These are phyloP conservation scores for Fusarium decemcellulare DNA, from an alignment of 2,329 filamentous ascomycete species.

Conservation along the genomic window DNA sequence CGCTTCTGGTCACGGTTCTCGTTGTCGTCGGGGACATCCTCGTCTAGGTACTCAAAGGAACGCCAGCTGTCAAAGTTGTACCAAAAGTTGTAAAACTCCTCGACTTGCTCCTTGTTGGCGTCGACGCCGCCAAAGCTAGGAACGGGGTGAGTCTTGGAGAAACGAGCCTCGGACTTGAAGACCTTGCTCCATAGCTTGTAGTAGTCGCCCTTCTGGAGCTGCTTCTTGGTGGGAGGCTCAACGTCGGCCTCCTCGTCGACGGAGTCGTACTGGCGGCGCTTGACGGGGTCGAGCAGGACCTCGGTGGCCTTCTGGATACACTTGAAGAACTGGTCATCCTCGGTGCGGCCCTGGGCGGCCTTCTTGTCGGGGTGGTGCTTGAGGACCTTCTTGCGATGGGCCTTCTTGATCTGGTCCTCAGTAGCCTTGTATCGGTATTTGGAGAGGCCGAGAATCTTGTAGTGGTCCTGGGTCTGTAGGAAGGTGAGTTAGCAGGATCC, in stretches of 20 bases:
- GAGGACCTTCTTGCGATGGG: constrained; percentile 99
- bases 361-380: constrained; percentile 99
- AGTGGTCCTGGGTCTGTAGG: constrained; percentile 90
- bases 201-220: constrained; percentile 87
- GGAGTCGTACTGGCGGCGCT: constrained; percentile 95
- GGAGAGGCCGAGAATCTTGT: constrained; percentile 92
- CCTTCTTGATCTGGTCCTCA: constrained; percentile 98
- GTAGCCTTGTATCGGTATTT: constrained; percentile 95
- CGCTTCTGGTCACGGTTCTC: constrained; percentile 99
- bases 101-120: constrained; percentile 89
- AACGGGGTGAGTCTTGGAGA: constrained; percentile 92
- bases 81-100: constrained; percentile 99
- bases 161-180: constrained; percentile 93
- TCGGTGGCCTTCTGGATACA: constrained; percentile 99
- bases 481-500: background rate
- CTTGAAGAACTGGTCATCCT: constrained; percentile 99
- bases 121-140: constrained; percentile 89
- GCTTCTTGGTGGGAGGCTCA: constrained; percentile 93
- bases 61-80: constrained; percentile 99
- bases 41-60: constrained; percentile 97
- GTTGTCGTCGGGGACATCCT: constrained; percentile 98
- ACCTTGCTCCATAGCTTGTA: constrained; percentile 95
- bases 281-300: constrained; percentile 90
- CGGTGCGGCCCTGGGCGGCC: constrained; percentile 86
- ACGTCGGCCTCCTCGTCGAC: constrained; percentile 95